Conservation (phyloP, 805 yeast species). For the Candida maltosa region DNA sequence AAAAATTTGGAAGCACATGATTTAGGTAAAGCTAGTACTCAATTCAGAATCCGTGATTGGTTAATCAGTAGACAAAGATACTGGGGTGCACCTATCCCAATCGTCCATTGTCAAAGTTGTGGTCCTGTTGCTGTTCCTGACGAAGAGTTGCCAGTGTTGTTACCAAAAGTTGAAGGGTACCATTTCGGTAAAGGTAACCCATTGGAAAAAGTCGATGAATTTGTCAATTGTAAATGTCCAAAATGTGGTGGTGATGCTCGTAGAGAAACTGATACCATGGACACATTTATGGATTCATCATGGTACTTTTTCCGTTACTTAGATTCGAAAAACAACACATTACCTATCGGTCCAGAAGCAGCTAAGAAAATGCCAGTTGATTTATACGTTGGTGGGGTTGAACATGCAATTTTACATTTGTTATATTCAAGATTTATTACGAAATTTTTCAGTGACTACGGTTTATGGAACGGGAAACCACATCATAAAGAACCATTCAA, state of each 20-base stretch:
- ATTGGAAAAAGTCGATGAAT: slow-evolving; percentile 60
- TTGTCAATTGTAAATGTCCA: slow-evolving; percentile 77
- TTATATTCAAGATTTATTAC: slow-evolving; percentile 83
- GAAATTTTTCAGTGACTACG: slow-evolving; percentile 67
- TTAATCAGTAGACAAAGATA: slow-evolving; percentile 89
- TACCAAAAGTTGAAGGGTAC: slow-evolving; percentile 62
- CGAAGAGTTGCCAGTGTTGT: slow-evolving; percentile 72
- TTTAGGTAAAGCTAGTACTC: slow-evolving; percentile 47
- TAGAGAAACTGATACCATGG: slow-evolving; percentile 98
- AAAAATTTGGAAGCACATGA: slow-evolving; percentile 33
- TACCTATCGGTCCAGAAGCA: slow-evolving; percentile 45
- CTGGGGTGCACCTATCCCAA: slow-evolving; percentile 99
- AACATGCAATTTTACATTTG: slow-evolving; percentile 92
- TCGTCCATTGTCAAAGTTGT: slow-evolving; percentile 80
- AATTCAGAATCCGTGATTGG: slow-evolving; percentile 85
- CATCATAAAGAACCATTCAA: slow-evolving; percentile 76
- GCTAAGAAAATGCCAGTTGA: slow-evolving; percentile 73
- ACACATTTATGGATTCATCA: slow-evolving; percentile 95
- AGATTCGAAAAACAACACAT: slow-evolving; percentile 60
- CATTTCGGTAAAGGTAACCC: slow-evolving; percentile 62
- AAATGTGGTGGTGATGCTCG: slow-evolving; percentile 58
- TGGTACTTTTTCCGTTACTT: slow-evolving; percentile 90
- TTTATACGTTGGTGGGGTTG: slow-evolving; percentile 90
- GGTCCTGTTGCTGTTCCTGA: slow-evolving; percentile 94
- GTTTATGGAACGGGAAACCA: slow-evolving; percentile 62